Evolutionary conservation across 768 basidiomycete genomes (phyloP), one percentile per base, ranked within the genome.

Genomic region (Hemileccinum rubropunctum): DNA sequence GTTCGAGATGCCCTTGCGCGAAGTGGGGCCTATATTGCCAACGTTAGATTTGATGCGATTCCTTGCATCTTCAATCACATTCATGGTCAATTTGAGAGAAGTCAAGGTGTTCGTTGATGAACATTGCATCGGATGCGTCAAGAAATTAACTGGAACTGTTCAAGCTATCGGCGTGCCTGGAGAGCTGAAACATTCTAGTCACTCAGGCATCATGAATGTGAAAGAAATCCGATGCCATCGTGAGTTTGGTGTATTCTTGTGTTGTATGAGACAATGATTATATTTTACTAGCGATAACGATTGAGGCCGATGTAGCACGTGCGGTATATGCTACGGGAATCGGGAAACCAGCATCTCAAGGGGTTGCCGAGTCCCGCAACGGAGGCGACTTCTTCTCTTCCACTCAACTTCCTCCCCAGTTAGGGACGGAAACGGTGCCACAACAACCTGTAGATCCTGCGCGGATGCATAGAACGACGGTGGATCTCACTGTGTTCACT

Each of bases 41-140:
- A 77, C 86, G 6, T 88, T 93, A 51, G 91, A 95, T 58, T 84
- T 97, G 54, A 82, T 86, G 18, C 81, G 90, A 17, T 95, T 98
- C 66, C 76, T 98, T n/a, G 78, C 85, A 27, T 93, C 91, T 3
- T 89, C 88, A 2, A 83, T 98, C 48, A 91, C 91, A 0, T 98
- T 97, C 71, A 97, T 95, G 86, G 72, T 77, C 6, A 76, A 83
- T 52, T 76, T 97, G 8, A 71, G 73, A 9, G 76, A 85, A 64
- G 81, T 97, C 48, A 83, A 80, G 56, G 80, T 97, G 28, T 90
- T 80, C 65, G 81, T 95, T 33, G 84, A 97, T 59, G 83, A 84
- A 54, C 79, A 84, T 58, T 73, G 84, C 34, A 73, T 92, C 3
- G 79, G 81, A n/a, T 74, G 72, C 37, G 63, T 94, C 45, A 75